Conservation (phyloP, 1,139 yeast species). For the Hemisphaericaspora xylofermentans region DNA sequence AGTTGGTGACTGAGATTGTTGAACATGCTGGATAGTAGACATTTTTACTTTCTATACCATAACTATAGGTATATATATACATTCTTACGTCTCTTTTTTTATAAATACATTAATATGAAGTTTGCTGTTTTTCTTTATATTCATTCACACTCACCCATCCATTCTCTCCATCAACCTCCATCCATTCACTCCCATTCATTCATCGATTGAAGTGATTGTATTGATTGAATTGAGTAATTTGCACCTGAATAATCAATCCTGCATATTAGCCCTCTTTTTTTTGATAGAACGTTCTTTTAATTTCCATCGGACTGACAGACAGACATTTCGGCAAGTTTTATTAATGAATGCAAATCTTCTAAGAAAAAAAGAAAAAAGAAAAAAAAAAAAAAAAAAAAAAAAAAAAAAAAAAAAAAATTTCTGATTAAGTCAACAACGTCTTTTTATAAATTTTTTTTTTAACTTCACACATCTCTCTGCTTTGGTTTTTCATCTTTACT, state of each 20-base stretch:
- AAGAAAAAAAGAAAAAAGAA: too few relatives aligned
- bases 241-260: too few relatives aligned
- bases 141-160: not conserved
- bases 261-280: not conserved
- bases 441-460: not conserved
- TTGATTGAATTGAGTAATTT: too few relatives aligned
- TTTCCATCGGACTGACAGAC: slow-evolving; percentile 3
- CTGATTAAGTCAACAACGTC: not conserved
- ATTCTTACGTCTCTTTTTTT: not conserved
- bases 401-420: slow-evolving; percentile 1
- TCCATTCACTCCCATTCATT: not conserved
- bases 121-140: not conserved
- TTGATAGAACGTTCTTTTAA: slow-evolving; percentile 2
- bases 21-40: slow-evolving; percentile 49
- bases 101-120: not conserved
- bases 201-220: too few relatives aligned
- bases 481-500: not conserved
- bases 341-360: too few relatives aligned
- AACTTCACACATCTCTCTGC: not conserved
- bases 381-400: not conserved
- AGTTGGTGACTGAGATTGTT: slow-evolving; percentile 42
- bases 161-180: too few relatives aligned
- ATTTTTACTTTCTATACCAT: not conserved
- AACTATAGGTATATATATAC: not conserved
- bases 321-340: not conserved